These are phyloP conservation scores for Uronychia binucleata DNA, from an alignment of 73 alveolate genomes.

Conservation along the genomic window DNA sequence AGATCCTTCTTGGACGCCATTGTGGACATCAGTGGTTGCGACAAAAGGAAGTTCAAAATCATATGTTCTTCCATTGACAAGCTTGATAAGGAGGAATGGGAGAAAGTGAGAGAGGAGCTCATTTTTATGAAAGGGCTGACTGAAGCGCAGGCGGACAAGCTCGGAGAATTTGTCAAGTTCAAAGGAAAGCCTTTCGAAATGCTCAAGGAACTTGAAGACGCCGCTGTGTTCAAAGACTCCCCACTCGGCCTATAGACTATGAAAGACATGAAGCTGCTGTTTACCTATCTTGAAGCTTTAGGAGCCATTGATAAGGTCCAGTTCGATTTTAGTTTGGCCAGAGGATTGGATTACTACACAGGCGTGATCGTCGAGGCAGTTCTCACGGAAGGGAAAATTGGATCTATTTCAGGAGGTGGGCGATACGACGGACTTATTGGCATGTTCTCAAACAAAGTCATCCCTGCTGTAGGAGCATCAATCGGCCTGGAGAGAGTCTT, in stretches of 20 bases:
- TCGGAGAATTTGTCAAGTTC: conserved; percentile 69
- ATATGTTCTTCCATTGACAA: conserved; percentile 90
- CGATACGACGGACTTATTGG: conserved; percentile 83
- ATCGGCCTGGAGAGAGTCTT: conserved; percentile 86
- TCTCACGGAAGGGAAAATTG: conserved; percentile 65
- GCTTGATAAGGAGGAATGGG: conserved; percentile 94
- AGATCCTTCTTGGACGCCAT: conserved; percentile 83
- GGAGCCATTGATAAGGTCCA: conserved; percentile 60
- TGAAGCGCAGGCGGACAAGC: conserved; percentile 75
- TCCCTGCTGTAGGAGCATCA: conserved; percentile 92
- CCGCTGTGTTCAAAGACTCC: conserved; percentile 68
- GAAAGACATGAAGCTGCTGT: conserved; percentile 84
- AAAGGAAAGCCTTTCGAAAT: conserved; percentile 82
- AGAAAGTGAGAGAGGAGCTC: conserved; percentile 83
- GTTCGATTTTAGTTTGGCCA: conserved; percentile 89
- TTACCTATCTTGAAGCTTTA: conserved; percentile 66
- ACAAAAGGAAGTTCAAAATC: conserved; percentile 72
- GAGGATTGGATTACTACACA: conserved; percentile 97
- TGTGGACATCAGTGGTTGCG: conserved; percentile 78
- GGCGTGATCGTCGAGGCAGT: conserved; percentile 94
- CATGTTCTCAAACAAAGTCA: conserved; percentile 69
- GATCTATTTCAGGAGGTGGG: conserved; percentile 88
- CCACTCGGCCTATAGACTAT: conserved; percentile 78
- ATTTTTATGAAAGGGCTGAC: conserved; percentile 79
- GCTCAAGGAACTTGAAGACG: conserved; percentile 67